Evolutionary conservation across 1,284 basidiomycete species (phyloP).

Genomic region (Phylloboletellus chloephorus): DNA sequence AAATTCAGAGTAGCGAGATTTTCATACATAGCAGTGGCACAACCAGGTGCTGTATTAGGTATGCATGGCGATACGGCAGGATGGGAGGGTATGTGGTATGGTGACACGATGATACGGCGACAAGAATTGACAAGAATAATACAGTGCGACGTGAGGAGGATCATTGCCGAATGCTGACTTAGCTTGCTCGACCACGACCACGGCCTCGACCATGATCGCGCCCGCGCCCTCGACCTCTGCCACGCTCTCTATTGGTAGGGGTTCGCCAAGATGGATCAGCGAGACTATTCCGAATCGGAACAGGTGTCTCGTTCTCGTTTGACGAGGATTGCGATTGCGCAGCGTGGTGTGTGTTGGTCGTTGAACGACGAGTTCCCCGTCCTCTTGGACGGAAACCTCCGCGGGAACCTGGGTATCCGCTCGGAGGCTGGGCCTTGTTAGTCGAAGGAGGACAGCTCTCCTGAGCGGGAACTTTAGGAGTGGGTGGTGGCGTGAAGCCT

Average conservation of each 20-base stretch:
- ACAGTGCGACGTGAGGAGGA: conserved; percentile 17
- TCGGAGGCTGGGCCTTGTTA: neutral
- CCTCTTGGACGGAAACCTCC: conserved; percentile 5
- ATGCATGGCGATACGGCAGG: conserved; percentile 23
- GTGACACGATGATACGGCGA: conserved; percentile 21
- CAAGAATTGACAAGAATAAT: conserved; percentile 17
- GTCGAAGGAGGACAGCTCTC: conserved; percentile 10
- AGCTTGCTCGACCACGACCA: conserved; percentile 16
- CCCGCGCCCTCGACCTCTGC: conserved; percentile 38
- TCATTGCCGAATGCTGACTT: conserved; percentile 7
- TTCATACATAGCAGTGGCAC: conserved; percentile 13
- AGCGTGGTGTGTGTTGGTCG: conserved; percentile 1
- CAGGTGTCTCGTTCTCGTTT: conserved; percentile 1
- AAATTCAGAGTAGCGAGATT: conserved; percentile 13
- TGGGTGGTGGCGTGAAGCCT: conserved; percentile 43
- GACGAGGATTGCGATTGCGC: conserved; percentile 1
- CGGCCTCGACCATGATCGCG: conserved; percentile 27
- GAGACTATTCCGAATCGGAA: conserved; percentile 6
- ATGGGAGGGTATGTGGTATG: conserved; percentile 18
- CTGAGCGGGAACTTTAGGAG: conserved; percentile 30
- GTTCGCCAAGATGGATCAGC: conserved; percentile 8
- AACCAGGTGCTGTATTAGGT: conserved; percentile 15
- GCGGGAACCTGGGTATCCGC: conserved; percentile 1
- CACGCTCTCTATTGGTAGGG: conserved; percentile 24
- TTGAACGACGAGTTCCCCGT: conserved; percentile 13